phyloP scores from a whole-genome alignment of 768 basidiomycete species.

The Symmetrospora coprosmae region DNA sequence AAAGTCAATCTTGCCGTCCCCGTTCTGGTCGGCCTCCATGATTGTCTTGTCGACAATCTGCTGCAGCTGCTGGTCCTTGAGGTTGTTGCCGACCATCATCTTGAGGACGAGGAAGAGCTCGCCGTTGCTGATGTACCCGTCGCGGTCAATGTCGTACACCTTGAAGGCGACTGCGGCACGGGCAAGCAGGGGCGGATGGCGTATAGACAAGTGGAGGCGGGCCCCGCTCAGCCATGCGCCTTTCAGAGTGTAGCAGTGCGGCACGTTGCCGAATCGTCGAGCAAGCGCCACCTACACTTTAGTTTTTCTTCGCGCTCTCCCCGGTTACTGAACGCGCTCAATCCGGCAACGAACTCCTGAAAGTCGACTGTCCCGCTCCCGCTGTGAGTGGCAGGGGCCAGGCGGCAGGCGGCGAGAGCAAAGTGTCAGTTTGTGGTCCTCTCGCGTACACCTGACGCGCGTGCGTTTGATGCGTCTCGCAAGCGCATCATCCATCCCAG shows the following conservation, averaged over 20 bases:
- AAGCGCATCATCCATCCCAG: neutral
- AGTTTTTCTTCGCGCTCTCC: constrained; percentile 95
- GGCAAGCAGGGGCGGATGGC: neutral
- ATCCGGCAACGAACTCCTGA: constrained; percentile 92
- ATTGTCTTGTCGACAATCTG: constrained; percentile 99
- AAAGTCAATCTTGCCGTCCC: constrained; percentile 92
- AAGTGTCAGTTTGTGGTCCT: too few relatives aligned
- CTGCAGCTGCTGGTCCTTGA: constrained; percentile 98
- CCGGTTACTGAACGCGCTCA: constrained; percentile 93
- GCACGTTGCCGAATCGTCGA: neutral
- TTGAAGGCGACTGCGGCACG: constrained; percentile 78
- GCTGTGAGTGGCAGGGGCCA: too few relatives aligned
- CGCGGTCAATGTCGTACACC: constrained; percentile 96
- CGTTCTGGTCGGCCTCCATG: constrained; percentile 98
- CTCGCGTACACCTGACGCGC: too few relatives aligned
- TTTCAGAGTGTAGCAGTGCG: neutral
- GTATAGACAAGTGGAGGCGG: neutral
- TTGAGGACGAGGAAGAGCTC: constrained; percentile 96
- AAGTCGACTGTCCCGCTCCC: constrained; percentile 98
- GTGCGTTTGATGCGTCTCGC: neutral
- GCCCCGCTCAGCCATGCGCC: neutral
- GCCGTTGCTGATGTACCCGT: constrained; percentile 94
- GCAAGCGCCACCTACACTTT: constrained; percentile 65
- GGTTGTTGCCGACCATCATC: constrained; percentile 99
- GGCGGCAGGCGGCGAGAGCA: too few relatives aligned